Evolutionary conservation across 163 green algal genomes (phyloP).

Genomic region (Coccomyxa subellipsoidea): DNA sequence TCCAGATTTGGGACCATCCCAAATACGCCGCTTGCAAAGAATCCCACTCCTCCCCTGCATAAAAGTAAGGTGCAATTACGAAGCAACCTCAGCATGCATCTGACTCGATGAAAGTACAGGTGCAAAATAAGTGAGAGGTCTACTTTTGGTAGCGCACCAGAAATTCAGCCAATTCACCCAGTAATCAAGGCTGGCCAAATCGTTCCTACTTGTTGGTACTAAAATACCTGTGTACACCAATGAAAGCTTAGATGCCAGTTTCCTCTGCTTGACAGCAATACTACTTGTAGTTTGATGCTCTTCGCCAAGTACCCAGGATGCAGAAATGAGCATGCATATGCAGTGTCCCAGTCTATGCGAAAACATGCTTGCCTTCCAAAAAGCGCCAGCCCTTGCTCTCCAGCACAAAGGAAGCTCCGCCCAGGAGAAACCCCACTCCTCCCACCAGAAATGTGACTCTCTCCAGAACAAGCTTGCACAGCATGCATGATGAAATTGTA

Average conservation of each 20-base stretch:
- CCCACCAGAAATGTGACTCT: neutral
- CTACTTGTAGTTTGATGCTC: no score
- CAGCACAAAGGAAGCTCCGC: neutral
- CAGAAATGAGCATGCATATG: neutral
- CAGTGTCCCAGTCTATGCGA: neutral
- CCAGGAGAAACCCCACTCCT: constrained; percentile 1
- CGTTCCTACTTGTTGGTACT: neutral
- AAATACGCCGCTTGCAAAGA: constrained; percentile 6
- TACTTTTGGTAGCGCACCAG: neutral
- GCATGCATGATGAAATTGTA: neutral
- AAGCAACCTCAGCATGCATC: neutral
- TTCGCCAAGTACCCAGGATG: no score
- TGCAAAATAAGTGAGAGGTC: neutral
- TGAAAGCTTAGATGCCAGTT: no score
- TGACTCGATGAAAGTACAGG: neutral
- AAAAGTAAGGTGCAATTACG: neutral
- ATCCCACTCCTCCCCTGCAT: constrained; percentile 2
- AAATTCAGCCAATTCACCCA: constrained; percentile 16
- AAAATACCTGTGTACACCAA: neutral
- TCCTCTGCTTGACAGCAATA: no score
- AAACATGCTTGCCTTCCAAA: neutral
- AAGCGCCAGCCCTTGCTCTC: neutral
- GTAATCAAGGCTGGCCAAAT: neutral
- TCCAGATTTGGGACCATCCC: neutral
- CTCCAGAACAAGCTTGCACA: neutral